Conservation (phyloP, 1,139 yeast species). For the Debaryomyces fabryi region DNA sequence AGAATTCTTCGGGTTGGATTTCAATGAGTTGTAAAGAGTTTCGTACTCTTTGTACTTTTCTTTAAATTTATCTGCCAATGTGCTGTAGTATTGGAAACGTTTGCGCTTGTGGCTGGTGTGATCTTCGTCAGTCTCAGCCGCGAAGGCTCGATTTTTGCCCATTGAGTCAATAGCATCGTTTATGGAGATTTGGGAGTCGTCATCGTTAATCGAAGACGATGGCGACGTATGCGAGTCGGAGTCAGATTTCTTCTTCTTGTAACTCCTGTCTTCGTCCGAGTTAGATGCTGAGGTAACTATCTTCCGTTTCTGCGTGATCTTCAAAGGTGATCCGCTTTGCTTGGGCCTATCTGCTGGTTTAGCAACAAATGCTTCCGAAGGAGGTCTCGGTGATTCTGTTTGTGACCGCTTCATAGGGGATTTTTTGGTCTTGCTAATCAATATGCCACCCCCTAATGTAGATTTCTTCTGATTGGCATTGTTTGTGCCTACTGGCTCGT, state of each 20-base stretch:
- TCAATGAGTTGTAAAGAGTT: slow-evolving; percentile 29
- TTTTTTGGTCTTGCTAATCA: slow-evolving; percentile 14
- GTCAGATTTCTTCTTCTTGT: slow-evolving; percentile 15
- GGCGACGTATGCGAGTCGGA: slow-evolving; percentile 31
- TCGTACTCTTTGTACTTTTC: slow-evolving; percentile 44
- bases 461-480: slow-evolving; percentile 14
- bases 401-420: slow-evolving; percentile 21
- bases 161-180: slow-evolving; percentile 9
- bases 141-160: not conserved
- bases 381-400: slow-evolving; percentile 22
- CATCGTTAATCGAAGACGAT: slow-evolving; percentile 31
- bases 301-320: slow-evolving; percentile 7
- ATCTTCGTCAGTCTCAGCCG: slow-evolving; percentile 8
- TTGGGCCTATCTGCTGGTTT: slow-evolving; percentile 1
- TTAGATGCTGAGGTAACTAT: slow-evolving; percentile 10
- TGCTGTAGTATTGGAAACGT: slow-evolving; percentile 25
- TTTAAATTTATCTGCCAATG: slow-evolving; percentile 40
- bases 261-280: slow-evolving; percentile 18
- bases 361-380: not conserved
- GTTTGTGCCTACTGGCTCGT: slow-evolving; percentile 15
- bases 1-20: slow-evolving; percentile 15
- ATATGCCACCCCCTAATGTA: slow-evolving; percentile 27
- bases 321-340: slow-evolving; percentile 7
- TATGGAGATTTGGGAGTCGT: slow-evolving; percentile 12
- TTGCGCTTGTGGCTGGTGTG: slow-evolving; percentile 9